Evolutionary conservation across 1,284 basidiomycete genomes (phyloP).

Genomic region (Phellopilus nigrolimitatus): DNA sequence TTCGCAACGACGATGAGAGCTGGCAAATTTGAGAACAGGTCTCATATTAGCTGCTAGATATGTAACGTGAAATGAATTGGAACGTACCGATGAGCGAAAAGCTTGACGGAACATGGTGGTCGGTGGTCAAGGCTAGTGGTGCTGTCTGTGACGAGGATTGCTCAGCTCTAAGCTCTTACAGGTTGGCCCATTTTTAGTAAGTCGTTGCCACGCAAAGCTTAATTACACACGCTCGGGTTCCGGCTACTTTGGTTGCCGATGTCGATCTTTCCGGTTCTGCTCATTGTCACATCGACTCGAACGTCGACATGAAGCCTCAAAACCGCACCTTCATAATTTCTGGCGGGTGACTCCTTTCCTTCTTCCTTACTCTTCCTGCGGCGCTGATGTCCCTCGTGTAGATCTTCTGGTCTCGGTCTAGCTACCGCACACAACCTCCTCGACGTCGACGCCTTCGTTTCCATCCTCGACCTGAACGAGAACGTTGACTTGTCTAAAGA

Average conservation of each 20-base stretch:
- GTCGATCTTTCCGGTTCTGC: too few species aligned
- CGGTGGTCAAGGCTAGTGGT: neutral
- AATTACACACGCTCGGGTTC: neutral
- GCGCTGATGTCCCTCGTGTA: conserved; percentile 23
- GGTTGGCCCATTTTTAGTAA: neutral
- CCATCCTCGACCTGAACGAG: conserved; percentile 43
- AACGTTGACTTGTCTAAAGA: conserved; percentile 28
- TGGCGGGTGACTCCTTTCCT: conserved; percentile 36
- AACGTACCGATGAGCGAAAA: conserved; percentile 19
- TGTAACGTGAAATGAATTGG: neutral
- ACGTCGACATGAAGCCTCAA: conserved; percentile 45
- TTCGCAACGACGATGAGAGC: conserved; percentile 16
- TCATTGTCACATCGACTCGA: too few species aligned
- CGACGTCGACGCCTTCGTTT: conserved; percentile 37
- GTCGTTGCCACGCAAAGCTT: neutral
- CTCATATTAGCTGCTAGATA: neutral
- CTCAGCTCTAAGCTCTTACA: conserved; percentile 9
- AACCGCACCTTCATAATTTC: conserved; percentile 49
- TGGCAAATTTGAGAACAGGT: neutral
- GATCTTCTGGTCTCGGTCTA: conserved; percentile 51
- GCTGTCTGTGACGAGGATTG: conserved; percentile 10
- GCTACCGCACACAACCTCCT: conserved; percentile 45
- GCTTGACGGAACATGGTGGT: conserved; percentile 17
- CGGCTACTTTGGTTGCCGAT: neutral
- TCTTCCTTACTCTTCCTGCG: conserved; percentile 33